Base-by-base conservation (phyloP, 1,284 basidiomycete species). In the Ganoderma lucidum region DNA sequence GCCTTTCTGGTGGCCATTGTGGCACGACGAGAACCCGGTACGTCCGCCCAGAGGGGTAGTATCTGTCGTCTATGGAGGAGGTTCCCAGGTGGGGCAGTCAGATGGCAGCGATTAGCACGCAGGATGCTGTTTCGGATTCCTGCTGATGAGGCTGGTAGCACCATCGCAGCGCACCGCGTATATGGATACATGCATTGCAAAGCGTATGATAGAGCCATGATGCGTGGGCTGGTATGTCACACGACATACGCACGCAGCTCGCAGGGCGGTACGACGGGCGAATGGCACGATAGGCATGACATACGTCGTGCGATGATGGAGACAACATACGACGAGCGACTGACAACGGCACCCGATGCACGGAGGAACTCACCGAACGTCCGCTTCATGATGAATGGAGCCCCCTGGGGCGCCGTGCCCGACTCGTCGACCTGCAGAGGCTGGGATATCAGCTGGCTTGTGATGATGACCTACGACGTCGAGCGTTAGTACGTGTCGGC, bases 401-500 rank as follows among this genome's bases (percentile, higher is more conserved):
- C 83, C 35, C 88, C 90, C 56, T 86, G 86, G 69, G 91, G 88
- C 71, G 90, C 92, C 62, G 80, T 90, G 37, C 84, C 74, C 28
- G 87, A 82, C 59, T 91, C 92, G 75, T 92, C 88, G 6, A 82
- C 79, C 65, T 87, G 85, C 61, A 92, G 78, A 72, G 92, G 80
- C 75, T 90, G 93, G 0, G 89, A 92, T 10, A 89, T 84, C 69
- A 93, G 82, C 77, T 93, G 92, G 45, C 88, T 89, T 3, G 91
- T 93, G 44, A 85, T 82, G 59, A 92, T 81, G 60, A 91, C 82
- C 91, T 93, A 63, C 58, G 64, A 64, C 53, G 61, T 35, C 37
- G 6, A 45, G 30, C 17, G 14, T 56, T 28, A 56, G 32, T 28
- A 51, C 17, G 14, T 44, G 6, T 51, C 48, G 19, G 48, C 56